Percentiles rank a stretch among this genome's conserved stretches.
Conservation (phyloP, 352 stramenopile genomes). For the Phytopythium vexans region DNA sequence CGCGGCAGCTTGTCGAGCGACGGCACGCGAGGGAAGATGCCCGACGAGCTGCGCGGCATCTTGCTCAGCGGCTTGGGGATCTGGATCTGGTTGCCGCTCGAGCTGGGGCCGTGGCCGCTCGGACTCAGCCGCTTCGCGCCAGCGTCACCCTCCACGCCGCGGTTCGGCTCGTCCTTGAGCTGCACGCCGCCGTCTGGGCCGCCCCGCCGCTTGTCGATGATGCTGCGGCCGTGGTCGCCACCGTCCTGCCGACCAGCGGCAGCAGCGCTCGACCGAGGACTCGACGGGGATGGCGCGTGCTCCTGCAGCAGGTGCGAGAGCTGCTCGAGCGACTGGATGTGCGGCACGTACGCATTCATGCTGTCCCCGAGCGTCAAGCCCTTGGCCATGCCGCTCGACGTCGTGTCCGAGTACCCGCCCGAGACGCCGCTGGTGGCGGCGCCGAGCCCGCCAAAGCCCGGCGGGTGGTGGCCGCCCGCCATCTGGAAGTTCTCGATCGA, state of each 20-base stretch:
- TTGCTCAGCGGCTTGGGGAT: constrained; percentile 76
- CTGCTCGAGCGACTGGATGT: constrained; percentile 78
- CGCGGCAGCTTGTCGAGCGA: constrained; percentile 56
- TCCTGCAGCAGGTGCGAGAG: constrained; percentile 69
- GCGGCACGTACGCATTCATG: constrained; percentile 68
- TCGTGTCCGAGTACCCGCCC: constrained; percentile 27
- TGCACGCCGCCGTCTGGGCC: constrained; percentile 18
- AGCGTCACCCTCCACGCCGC: constrained; percentile 13
- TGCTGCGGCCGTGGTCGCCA: background rate
- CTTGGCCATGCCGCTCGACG: constrained; percentile 38
- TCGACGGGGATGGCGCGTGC: constrained; percentile 36
- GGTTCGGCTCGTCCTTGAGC: constrained; percentile 31
- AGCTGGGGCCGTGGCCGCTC: constrained; percentile 24
- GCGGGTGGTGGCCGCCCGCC: constrained; percentile 6
- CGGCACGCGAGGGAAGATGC: constrained; percentile 74
- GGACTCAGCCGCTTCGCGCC: constrained; percentile 45
- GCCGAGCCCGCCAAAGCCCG: constrained; percentile 6
- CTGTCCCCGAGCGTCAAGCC: constrained; percentile 60
- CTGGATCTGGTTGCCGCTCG: constrained; percentile 59
- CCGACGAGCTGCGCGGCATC: constrained; percentile 73
- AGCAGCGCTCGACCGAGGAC: constrained; percentile 21
- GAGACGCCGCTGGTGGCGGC: constrained; percentile 8
- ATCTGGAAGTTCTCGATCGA: constrained; percentile 81
- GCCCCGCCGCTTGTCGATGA: constrained; percentile 12
- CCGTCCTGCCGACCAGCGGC: background rate